phyloP scores from a whole-genome alignment of 2,329 filamentous ascomycete species.

The Fusarium hainanense region DNA sequence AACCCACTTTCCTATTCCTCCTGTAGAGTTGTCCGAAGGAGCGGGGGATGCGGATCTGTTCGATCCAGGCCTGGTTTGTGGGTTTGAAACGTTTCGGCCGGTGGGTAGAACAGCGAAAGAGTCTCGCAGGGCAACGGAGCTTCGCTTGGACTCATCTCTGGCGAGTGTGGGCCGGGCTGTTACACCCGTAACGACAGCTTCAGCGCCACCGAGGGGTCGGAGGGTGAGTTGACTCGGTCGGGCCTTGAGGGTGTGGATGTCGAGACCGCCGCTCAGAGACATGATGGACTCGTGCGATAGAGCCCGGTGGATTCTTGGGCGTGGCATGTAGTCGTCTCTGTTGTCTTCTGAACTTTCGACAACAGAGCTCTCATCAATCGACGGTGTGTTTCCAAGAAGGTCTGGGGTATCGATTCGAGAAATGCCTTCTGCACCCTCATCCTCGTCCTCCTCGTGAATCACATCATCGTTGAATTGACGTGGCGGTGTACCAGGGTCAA shows the following conservation, averaged over 20 bases:
- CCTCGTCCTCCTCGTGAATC: conserved; percentile 56
- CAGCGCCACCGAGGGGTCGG: conserved; percentile 63
- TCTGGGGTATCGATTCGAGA: conserved; percentile 42
- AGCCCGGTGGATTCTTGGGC: conserved; percentile 68
- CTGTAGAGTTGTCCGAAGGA: conserved; percentile 40
- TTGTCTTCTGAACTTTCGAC: conserved; percentile 48
- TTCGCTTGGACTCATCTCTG: conserved; percentile 57
- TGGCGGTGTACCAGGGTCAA: conserved; percentile 50
- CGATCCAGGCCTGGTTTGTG: conserved; percentile 42
- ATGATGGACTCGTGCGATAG: conserved; percentile 89
- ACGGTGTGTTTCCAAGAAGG: conserved; percentile 42
- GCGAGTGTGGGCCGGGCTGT: conserved; percentile 69
- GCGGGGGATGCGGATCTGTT: conserved; percentile 42
- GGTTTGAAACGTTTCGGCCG: conserved; percentile 49
- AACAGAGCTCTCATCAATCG: conserved; percentile 52
- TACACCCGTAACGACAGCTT: conserved; percentile 68
- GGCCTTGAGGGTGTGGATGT: conserved; percentile 84
- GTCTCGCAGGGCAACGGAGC: conserved; percentile 69
- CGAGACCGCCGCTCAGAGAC: conserved; percentile 86
- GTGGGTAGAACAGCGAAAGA: conserved; percentile 57
- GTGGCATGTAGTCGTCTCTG: conserved; percentile 53
- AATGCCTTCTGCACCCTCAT: conserved; percentile 39
- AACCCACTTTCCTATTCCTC: conserved; percentile 57
- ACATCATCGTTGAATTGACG: conserved; percentile 45
- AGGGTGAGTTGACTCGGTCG: conserved; percentile 80